A percentile compares a stretch with the other conserved stretches of the same genome.
phyloP scores from a whole-genome alignment of 108 stramenopile genomes.

The Fragilaria radians region DNA sequence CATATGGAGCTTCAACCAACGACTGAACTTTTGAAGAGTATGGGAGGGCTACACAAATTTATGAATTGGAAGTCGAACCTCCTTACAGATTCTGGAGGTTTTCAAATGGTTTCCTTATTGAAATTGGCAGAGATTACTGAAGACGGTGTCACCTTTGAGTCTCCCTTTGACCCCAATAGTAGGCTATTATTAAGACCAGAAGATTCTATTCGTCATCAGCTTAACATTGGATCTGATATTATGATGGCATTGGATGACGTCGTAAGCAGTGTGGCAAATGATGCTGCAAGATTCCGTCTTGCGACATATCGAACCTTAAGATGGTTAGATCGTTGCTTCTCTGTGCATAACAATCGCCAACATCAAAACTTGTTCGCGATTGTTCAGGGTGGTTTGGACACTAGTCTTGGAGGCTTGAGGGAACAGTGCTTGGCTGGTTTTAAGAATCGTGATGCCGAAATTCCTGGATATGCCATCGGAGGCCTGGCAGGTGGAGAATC shows the following conservation, averaged over 20 bases:
- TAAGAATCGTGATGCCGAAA: constrained; percentile 59
- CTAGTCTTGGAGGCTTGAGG: constrained; percentile 78
- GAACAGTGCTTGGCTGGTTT: constrained; percentile 91
- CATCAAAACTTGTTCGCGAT: constrained; percentile 90
- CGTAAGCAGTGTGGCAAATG: constrained; percentile 60
- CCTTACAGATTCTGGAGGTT: constrained; percentile 96
- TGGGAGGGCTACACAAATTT: constrained; percentile 90
- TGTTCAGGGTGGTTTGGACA: constrained; percentile 97
- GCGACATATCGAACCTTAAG: constrained; percentile 88
- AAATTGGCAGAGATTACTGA: constrained; percentile 91
- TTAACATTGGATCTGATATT: constrained; percentile 93
- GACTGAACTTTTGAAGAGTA: constrained; percentile 62
- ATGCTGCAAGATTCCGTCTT: constrained; percentile 70
- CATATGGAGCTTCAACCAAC: constrained; percentile 94
- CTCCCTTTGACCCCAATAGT: constrained; percentile 41
- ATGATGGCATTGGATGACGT: constrained; percentile 99
- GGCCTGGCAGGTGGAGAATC: constrained; percentile 95
- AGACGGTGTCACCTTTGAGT: constrained; percentile 94
- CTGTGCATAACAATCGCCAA: constrained; percentile 64
- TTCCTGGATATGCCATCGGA: constrained; percentile 97
- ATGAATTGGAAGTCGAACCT: constrained; percentile 78
- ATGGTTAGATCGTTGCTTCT: constrained; percentile 94
- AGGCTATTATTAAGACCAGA: constrained; percentile 90
- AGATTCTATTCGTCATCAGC: constrained; percentile 91
- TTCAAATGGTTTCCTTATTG: constrained; percentile 97